Conservation (phyloP, 2,329 filamentous ascomycete genomes). For the Neonectria ditissima region DNA sequence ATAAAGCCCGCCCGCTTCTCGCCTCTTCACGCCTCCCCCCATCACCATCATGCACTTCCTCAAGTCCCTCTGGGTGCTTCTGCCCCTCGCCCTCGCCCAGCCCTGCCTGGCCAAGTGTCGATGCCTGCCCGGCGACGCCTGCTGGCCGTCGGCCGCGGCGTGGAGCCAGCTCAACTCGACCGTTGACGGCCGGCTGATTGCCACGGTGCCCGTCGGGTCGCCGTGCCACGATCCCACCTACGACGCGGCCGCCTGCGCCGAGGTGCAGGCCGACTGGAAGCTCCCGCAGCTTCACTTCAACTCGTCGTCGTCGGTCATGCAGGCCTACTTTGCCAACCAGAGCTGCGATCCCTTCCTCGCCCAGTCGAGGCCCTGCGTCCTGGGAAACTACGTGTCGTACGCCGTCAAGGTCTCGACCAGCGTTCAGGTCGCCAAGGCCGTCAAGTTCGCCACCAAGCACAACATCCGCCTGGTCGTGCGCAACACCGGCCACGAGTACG, state of each 20-base stretch:
- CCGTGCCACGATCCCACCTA: conserved; percentile 64
- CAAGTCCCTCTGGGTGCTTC: conserved; percentile 21
- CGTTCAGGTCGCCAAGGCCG: conserved; percentile 48
- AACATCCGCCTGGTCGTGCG: conserved; percentile 64
- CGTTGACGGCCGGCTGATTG: conserved; percentile 62
- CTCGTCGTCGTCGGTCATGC: conserved; percentile 48
- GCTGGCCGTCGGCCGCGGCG: conserved; percentile 61
- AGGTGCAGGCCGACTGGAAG: conserved; percentile 58
- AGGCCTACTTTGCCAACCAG: conserved; percentile 53
- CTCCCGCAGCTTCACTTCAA: conserved; percentile 55
- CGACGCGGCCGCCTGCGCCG: conserved; percentile 57
- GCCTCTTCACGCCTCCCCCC: conserved; percentile 5
- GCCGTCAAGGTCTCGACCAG: conserved; percentile 50
- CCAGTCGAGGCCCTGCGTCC: conserved; percentile 51
- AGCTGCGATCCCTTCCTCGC: conserved; percentile 54
- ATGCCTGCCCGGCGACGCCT: conserved; percentile 62
- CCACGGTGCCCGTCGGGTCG: conserved; percentile 62
- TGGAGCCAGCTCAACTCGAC: conserved; percentile 65
- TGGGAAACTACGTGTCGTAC: conserved; percentile 60
- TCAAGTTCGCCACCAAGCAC: conserved; percentile 47
- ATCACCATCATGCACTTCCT: conserved; percentile 34
- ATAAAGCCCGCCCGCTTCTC: neutral
- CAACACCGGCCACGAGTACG: conserved; percentile 66
- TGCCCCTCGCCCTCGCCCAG: conserved; percentile 30
- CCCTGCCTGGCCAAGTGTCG: conserved; percentile 50